Evolutionary conservation across 306 rosid species (phyloP), one percentile per base, ranked within the genome.

Genomic region (Gynostemma pentaphyllum): DNA sequence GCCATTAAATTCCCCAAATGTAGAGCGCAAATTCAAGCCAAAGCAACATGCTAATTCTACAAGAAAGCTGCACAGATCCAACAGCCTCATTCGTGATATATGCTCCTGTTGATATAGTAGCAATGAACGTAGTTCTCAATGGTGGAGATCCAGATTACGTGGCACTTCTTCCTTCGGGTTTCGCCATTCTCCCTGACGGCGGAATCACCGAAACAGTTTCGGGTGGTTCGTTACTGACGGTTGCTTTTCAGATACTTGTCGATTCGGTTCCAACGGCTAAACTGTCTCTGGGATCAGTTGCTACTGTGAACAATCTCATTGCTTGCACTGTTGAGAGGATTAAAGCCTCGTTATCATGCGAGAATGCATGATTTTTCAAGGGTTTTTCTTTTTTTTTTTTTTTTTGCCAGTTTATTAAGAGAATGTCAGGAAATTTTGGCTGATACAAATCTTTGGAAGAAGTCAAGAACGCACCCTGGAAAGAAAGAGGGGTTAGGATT

Each of bases 121-220:
- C 97, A 0, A 94, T 94, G 95, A 89, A 94, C 52, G 83, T 86
- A 0, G 99, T 94, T 14, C 80, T 94, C 1, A 94, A 83, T 3
- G 99, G 99, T 2, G 96, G 99, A 14, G 95, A 94, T 60, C 99
- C 99, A 0, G 97, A 88, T 41, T 94, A 86, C 18, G 99, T 94
- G 1, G 99, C 97, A 2, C 91, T 89, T 18, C 91, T 94, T 50
- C 99, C 99, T 14, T 94, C 99, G 0, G 99, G 99, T 6, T 88
- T 94, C 37, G 99, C 99, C 12, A 89, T 94, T 26, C 95, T 94
- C n/a, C 89, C 97, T 0, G 95, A 89, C 41, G 96, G 97, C 13
- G 80, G 70, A 27, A 67, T 67, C 13, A 79, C 62, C 12, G 94
- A 83, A 72, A 42, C 73, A 37, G 79, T 63, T 0, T 45, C 84